Conservation (phyloP, 108 stramenopile genomes). For the Tribonema minus region DNA sequence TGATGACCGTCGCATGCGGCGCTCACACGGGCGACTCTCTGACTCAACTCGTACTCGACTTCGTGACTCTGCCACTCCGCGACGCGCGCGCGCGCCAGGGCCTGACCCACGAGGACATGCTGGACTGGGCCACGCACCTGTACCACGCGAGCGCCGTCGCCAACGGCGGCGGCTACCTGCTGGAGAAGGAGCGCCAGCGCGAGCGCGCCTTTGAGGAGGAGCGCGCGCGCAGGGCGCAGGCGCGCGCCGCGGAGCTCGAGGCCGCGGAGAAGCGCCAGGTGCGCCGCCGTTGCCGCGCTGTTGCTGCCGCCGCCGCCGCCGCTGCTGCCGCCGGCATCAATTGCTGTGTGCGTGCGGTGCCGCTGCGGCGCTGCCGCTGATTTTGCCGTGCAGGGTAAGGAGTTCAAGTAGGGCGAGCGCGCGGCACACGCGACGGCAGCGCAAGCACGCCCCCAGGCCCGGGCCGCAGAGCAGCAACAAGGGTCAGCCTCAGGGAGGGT, state of each 20-base stretch:
- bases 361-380: background rate
- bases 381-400: too few relatives aligned
- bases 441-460: too few relatives aligned
- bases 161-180: constrained; percentile 52
- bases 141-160: constrained; percentile 52
- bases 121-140: constrained; percentile 41
- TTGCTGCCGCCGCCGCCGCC: too few relatives aligned
- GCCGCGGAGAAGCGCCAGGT: background rate
- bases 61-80: too few relatives aligned
- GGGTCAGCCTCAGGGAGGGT: too few relatives aligned
- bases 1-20: too few relatives aligned
- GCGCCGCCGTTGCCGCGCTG: background rate
- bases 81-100: too few relatives aligned
- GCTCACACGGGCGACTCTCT: too few relatives aligned
- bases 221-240: background rate
- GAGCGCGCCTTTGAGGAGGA: constrained; percentile 18
- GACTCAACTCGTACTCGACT: too few relatives aligned
- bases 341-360: background rate
- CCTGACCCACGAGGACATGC: constrained; percentile 20
- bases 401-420: too few relatives aligned
- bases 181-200: constrained; percentile 32
- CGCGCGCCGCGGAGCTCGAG: background rate
- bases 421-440: too few relatives aligned
- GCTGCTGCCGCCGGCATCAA: background rate
- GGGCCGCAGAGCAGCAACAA: too few relatives aligned